These are phyloP conservation scores for Pseudocercospora fijiensis DNA, from an alignment of 2,329 filamentous ascomycete genomes.

Conservation along the genomic window DNA sequence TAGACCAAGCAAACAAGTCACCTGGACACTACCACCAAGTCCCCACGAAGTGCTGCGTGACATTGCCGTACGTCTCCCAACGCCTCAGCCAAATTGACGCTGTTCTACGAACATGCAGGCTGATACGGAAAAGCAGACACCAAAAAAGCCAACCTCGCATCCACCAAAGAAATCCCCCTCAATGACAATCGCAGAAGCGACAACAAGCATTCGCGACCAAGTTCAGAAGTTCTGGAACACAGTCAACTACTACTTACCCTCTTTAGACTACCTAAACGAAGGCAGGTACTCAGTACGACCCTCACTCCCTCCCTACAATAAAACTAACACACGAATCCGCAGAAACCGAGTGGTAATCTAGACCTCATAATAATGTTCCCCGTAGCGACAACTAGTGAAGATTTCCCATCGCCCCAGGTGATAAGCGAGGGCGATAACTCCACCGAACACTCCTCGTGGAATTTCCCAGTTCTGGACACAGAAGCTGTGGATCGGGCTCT, in stretches of 20 bases:
- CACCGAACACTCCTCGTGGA: neutral
- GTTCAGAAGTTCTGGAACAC: neutral
- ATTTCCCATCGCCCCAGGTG: neutral
- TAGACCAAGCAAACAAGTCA: neutral
- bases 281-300: neutral
- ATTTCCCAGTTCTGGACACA: neutral
- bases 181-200: conserved; percentile 2
- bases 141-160: neutral
- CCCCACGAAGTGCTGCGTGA: neutral
- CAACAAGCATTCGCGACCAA: neutral
- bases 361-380: neutral
- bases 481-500: neutral
- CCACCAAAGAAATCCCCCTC: neutral
- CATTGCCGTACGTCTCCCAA: neutral
- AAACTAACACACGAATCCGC: neutral
- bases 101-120: neutral
- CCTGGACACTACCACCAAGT: neutral
- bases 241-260: conserved; percentile 2
- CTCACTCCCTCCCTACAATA: neutral
- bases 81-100: neutral
- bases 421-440: neutral
- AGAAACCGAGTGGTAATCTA: neutral
- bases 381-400: neutral
- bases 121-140: conserved; percentile 1
- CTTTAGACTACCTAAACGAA: neutral